Evolutionary conservation across 1,139 yeast species (phyloP), one percentile per base, ranked within the genome.

Genomic region (Suhomyces ambrosiae): DNA sequence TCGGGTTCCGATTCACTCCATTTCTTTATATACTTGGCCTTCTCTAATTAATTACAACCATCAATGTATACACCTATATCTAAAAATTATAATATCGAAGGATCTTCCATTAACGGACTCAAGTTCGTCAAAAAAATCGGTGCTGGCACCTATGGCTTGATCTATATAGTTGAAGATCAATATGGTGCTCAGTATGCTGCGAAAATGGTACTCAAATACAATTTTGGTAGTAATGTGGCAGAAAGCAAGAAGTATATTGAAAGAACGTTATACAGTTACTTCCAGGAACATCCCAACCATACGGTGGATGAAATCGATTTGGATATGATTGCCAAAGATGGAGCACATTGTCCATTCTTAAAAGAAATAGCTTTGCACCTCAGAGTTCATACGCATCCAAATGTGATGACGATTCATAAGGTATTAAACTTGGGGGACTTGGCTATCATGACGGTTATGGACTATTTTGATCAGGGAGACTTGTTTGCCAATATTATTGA

Each of bases 131-230:
- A 64, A 39, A 79, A 81, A 45, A 74, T 87, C n/a, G 96, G 97
- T 11, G 79, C 94, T 1, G 96, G 97, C 26, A 89, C 95, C 15
- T 88, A 85, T 55, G 96, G 96, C 2, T 71, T 86, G 21, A 95
- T 89, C 10, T 88, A 85, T 62, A 70, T 79, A 12, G 90, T 88
- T 6, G 65, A 71, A 48, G 84, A 86, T 55, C 48, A 71, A 11
- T 51, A 49, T 33, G 72, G 75, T 21, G 58, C 68, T 36, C 60
- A 68, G 21, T 81, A 71, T 51, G 96, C 96, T 3, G 80, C 90
- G 45, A 89, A 89, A 60, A 80, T 83, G 42, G 71, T 87, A 7
- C 70, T 85, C 24, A 82, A 82, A 51, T 66, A 65, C 23, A 63
- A 61, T 18, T 43, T 48, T 26, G 53, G 40, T 5, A 40, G 45